Evolutionary conservation across 805 yeast species (phyloP).

Genomic region (Debaryomyces prosopidis): DNA sequence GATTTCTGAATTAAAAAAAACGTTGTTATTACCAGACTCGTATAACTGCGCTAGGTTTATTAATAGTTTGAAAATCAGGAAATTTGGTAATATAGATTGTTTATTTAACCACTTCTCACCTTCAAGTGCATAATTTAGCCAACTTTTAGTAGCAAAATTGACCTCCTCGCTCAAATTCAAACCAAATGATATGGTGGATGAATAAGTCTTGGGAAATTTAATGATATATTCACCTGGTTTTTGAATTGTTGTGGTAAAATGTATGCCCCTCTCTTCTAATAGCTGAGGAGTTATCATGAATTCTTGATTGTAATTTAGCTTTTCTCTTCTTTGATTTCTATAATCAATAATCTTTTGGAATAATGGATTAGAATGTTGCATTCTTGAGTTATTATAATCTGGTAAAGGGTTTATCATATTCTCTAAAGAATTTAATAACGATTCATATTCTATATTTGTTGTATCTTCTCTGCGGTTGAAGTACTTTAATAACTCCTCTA

Average conservation of each 20-base stretch:
- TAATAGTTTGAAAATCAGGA: constrained; percentile 52
- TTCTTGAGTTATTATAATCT: constrained; percentile 21
- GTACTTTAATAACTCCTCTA: constrained; percentile 15
- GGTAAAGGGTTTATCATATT: constrained; percentile 27
- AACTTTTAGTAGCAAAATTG: constrained; percentile 54
- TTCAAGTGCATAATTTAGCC: constrained; percentile 53
- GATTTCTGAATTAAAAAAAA: constrained; percentile 35
- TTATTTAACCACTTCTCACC: constrained; percentile 52
- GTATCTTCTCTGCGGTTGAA: constrained; percentile 14
- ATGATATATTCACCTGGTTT: constrained; percentile 61
- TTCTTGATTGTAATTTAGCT: constrained; percentile 39
- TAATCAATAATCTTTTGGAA: constrained; percentile 25
- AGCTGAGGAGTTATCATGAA: constrained; percentile 50
- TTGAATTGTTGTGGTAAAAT: constrained; percentile 50
- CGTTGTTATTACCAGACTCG: constrained; percentile 26
- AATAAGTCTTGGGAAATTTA: constrained; percentile 56
- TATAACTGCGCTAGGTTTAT: constrained; percentile 46
- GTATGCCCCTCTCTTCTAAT: constrained; percentile 50
- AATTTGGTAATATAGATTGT: constrained; percentile 51
- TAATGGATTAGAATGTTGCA: constrained; percentile 24
- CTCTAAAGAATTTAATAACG: constrained; percentile 30
- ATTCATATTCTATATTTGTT: constrained; percentile 21
- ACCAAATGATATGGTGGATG: constrained; percentile 55
- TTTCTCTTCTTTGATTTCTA: constrained; percentile 9
- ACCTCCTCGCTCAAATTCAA: constrained; percentile 56